Conservation (phyloP, 2,329 filamentous ascomycete genomes). For the Pleurostoma richardsiae region DNA sequence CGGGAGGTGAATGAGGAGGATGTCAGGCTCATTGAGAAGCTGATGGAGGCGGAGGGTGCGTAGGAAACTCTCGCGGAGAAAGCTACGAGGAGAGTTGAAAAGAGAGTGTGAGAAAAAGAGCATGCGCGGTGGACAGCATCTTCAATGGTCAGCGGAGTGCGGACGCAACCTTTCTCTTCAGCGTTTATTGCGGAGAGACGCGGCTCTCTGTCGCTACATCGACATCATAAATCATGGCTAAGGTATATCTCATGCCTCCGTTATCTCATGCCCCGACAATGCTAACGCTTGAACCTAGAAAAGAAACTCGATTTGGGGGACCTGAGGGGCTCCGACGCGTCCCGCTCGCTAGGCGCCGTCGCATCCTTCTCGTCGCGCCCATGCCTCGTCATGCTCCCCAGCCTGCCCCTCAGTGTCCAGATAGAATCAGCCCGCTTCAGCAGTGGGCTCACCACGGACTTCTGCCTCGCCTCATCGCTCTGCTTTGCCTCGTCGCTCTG, state of each 20-base stretch:
- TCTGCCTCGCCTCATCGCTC: constrained; percentile 9
- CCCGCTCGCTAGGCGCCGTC: constrained; percentile 11
- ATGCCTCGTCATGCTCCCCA: constrained; percentile 26
- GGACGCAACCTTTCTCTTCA: too few species aligned
- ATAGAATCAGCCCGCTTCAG: constrained; percentile 42
- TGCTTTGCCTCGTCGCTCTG: constrained; percentile 39
- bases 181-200: too few species aligned
- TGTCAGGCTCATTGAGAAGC: constrained; percentile 39
- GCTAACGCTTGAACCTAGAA: constrained; percentile 36
- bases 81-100: too few species aligned
- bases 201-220: too few species aligned
- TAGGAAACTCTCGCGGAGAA: too few species aligned
- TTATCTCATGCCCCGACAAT: constrained; percentile 2
- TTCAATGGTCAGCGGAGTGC: too few species aligned
- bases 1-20: constrained; percentile 42
- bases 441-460: constrained; percentile 17
- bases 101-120: too few species aligned
- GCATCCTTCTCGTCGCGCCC: constrained; percentile 17
- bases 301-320: constrained; percentile 33
- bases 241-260: background rate
- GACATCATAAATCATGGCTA: background rate
- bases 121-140: too few species aligned
- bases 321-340: constrained; percentile 16
- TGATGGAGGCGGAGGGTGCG: constrained; percentile 38
- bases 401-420: constrained; percentile 40